Percentiles rank a stretch among this genome's conserved stretches.
Conservation (phyloP, 108 stramenopile species). For the Fistulifera pelliculosa region DNA sequence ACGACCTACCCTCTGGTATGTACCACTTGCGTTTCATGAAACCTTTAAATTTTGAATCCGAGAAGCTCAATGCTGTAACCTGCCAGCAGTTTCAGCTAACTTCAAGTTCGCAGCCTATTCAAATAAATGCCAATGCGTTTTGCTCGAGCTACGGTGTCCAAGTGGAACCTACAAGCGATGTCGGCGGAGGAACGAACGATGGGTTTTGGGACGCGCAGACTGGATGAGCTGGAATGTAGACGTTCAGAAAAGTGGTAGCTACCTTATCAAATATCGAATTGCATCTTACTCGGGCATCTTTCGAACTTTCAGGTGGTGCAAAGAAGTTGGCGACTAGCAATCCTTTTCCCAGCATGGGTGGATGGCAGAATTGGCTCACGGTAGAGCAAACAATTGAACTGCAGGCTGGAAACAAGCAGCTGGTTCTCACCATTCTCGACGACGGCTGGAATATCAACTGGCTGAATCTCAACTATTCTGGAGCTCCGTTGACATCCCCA, state of each 20-base stretch:
- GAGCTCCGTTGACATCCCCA: background rate
- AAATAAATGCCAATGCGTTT: background rate
- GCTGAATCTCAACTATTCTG: background rate
- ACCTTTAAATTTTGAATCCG: no score
- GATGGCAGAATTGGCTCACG: slow-evolving; percentile 5
- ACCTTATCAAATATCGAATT: background rate
- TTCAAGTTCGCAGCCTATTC: background rate
- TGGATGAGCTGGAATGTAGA: background rate
- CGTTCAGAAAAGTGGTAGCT: no score
- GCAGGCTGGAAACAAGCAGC: background rate
- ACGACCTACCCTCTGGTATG: no score
- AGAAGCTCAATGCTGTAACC: background rate
- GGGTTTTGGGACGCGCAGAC: background rate
- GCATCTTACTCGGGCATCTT: background rate
- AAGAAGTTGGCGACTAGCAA: background rate
- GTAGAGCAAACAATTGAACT: background rate
- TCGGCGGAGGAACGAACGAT: background rate
- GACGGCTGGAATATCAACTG: slow-evolving; percentile 1
- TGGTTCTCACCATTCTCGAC: background rate
- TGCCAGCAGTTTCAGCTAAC: background rate
- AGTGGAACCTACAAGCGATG: background rate
- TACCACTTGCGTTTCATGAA: no score
- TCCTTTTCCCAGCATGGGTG: background rate
- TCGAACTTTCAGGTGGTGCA: background rate
- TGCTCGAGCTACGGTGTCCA: background rate